Conservation (phyloP, 2,329 filamentous ascomycete genomes). For the Juglanconis juglandina region DNA sequence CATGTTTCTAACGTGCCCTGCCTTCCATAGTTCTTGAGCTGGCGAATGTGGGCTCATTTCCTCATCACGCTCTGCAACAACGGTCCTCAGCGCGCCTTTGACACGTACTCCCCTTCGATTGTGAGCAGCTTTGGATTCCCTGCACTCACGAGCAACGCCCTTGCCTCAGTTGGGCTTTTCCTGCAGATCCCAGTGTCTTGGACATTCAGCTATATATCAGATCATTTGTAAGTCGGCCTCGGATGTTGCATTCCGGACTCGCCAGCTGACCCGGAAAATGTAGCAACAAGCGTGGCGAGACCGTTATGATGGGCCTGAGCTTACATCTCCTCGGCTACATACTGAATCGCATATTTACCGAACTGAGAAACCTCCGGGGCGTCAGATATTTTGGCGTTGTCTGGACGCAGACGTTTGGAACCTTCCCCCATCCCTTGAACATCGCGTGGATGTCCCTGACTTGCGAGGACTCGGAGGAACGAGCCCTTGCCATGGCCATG, state of each 20-base stretch:
- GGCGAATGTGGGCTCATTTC: slow-evolving; percentile 49
- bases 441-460: slow-evolving; percentile 38
- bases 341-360: slow-evolving; percentile 51
- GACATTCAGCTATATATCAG: slow-evolving; percentile 47
- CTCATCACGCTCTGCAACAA: slow-evolving; percentile 50
- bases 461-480: slow-evolving; percentile 54
- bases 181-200: slow-evolving; percentile 50
- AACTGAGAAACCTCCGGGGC: slow-evolving; percentile 34
- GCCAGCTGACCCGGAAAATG: not conserved
- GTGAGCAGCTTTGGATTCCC: slow-evolving; percentile 51
- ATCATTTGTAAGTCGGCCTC: slow-evolving; percentile 42
- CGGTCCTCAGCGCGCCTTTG: slow-evolving; percentile 43
- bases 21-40: slow-evolving; percentile 39
- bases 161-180: slow-evolving; percentile 38
- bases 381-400: slow-evolving; percentile 52
- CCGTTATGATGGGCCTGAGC: slow-evolving; percentile 46
- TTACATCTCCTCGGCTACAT: slow-evolving; percentile 49
- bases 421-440: slow-evolving; percentile 52
- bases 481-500: slow-evolving; percentile 58
- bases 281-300: slow-evolving; percentile 48
- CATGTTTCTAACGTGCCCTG: not conserved
- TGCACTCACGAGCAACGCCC: slow-evolving; percentile 46
- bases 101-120: slow-evolving; percentile 53
- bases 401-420: slow-evolving; percentile 53
- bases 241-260: not conserved